Evolutionary conservation across 108 stramenopile genomes (phyloP).

Genomic region (Seminavis robusta): DNA sequence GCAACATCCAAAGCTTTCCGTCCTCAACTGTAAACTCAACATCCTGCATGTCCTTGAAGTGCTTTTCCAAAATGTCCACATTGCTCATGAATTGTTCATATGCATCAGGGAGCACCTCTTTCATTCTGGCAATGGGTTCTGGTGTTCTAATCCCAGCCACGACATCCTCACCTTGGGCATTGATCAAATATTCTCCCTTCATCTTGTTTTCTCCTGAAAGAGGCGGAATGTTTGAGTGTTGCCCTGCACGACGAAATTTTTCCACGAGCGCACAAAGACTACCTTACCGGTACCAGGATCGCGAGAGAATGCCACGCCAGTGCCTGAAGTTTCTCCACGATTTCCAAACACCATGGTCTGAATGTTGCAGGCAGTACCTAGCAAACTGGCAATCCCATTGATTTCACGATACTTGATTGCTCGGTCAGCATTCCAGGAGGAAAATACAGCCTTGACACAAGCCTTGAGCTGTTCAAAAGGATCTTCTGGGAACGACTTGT

Average conservation of each 20-base stretch:
- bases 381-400: slow-evolving; percentile 65
- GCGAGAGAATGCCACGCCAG: slow-evolving; percentile 85
- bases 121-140: slow-evolving; percentile 66
- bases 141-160: slow-evolving; percentile 89
- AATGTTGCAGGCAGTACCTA: slow-evolving; percentile 71
- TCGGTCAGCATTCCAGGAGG: slow-evolving; percentile 79
- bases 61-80: slow-evolving; percentile 70
- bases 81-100: slow-evolving; percentile 77
- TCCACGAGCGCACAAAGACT: no score
- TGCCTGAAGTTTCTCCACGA: slow-evolving; percentile 69
- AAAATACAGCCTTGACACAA: slow-evolving; percentile 78
- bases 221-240: no score
- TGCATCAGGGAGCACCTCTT: slow-evolving; percentile 66
- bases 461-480: slow-evolving; percentile 62
- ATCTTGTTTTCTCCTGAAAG: slow-evolving; percentile 63
- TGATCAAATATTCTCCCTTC: slow-evolving; percentile 86
- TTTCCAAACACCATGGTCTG: slow-evolving; percentile 90
- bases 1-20: slow-evolving; percentile 89
- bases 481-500: slow-evolving; percentile 50
- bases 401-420: slow-evolving; percentile 85
- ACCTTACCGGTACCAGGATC: slow-evolving; percentile 72
- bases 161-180: slow-evolving; percentile 91
- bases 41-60: slow-evolving; percentile 90
- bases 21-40: slow-evolving; percentile 89
- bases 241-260: no score